Evolutionary conservation across 495 filamentous ascomycete species (phyloP).

Genomic region (Darksidea phi): DNA sequence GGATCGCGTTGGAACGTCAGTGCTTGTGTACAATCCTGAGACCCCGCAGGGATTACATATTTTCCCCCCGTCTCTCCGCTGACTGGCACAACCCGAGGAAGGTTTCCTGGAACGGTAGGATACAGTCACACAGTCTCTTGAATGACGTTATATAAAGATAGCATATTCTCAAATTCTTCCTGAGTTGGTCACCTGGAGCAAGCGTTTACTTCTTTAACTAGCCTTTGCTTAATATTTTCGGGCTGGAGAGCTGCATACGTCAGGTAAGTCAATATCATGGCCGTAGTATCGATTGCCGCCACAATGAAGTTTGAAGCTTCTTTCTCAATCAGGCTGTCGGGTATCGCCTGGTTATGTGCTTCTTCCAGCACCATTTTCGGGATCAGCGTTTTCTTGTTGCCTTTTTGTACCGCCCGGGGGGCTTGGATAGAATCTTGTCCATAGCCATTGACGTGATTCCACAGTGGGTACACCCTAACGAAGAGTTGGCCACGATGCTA

Average conservation of each 20-base stretch:
- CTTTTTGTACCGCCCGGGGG: neutral
- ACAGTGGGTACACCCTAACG: no score
- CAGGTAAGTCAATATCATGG: neutral
- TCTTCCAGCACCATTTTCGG: no score
- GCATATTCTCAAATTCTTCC: conserved; percentile 2
- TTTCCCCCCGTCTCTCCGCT: conserved; percentile 6
- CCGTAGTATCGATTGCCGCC: neutral
- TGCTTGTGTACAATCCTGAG: neutral
- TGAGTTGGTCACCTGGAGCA: neutral
- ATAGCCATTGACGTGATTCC: neutral
- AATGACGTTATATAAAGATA: conserved; percentile 7
- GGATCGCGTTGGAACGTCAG: neutral
- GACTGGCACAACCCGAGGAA: conserved; percentile 1
- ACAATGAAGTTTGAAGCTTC: neutral
- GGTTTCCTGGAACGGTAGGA: conserved; percentile 9
- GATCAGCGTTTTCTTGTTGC: no score
- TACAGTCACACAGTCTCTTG: conserved; percentile 17
- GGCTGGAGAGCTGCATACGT: neutral
- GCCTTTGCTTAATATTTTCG: neutral
- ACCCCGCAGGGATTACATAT: neutral
- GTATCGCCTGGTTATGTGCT: no score
- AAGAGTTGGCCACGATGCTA: no score
- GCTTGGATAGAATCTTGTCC: neutral
- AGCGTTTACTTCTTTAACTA: neutral
- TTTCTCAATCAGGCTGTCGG: neutral